These are phyloP conservation scores for Ascodesmis nigricans DNA, from an alignment of 495 filamentous ascomycete species.

Conservation along the genomic window DNA sequence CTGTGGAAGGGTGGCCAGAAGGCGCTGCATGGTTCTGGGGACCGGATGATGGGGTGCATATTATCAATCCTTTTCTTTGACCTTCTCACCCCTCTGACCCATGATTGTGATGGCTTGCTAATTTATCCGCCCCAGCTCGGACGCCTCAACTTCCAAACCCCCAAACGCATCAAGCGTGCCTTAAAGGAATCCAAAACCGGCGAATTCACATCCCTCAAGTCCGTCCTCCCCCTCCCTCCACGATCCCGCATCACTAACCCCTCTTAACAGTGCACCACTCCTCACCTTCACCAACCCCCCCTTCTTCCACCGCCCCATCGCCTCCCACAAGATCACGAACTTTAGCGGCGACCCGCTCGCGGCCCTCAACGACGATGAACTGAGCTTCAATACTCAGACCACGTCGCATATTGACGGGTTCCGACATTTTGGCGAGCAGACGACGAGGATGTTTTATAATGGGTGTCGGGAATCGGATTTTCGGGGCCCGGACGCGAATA, in stretches of 20 bases:
- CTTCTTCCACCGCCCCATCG: constrained; percentile 18
- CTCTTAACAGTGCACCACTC: constrained; percentile 35
- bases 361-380: constrained; percentile 47
- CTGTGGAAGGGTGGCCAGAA: constrained; percentile 14
- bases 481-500: constrained; percentile 27
- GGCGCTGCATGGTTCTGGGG: constrained; percentile 45
- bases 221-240: constrained; percentile 1
- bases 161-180: constrained; percentile 30
- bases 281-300: constrained; percentile 29
- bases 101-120: constrained; percentile 24
- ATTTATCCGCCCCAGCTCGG: constrained; percentile 22
- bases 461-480: constrained; percentile 27
- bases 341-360: constrained; percentile 26
- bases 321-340: constrained; percentile 27
- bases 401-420: constrained; percentile 63
- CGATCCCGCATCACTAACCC: not conserved
- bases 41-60: constrained; percentile 31
- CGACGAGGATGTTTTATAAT: constrained; percentile 33
- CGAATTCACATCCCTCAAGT: constrained; percentile 39
- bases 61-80: not conserved
- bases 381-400: constrained; percentile 54
- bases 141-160: constrained; percentile 37
- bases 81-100: constrained; percentile 3
- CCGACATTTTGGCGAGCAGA: constrained; percentile 35
- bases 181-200: constrained; percentile 31